These are phyloP conservation scores for Thymus quinquecostatus DNA, from an alignment of 257 asterid species.

Conservation along the genomic window DNA sequence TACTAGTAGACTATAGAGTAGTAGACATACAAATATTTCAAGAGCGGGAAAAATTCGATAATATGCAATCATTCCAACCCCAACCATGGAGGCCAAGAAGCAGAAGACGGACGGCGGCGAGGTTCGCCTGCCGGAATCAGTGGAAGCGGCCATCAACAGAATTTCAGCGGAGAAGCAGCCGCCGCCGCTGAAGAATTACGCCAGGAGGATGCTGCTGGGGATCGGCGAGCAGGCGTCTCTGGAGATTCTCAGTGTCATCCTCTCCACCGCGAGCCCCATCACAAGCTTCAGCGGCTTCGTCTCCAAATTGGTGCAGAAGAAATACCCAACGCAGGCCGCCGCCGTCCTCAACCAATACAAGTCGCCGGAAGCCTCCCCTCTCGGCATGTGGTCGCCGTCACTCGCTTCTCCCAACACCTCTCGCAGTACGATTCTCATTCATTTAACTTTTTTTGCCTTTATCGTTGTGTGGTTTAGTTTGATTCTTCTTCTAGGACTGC, in stretches of 20 bases:
- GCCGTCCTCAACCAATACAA: slow-evolving; percentile 3
- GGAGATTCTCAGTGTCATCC: background rate
- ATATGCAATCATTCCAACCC: too few species aligned
- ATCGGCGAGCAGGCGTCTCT: slow-evolving; percentile 23
- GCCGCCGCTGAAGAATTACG: background rate
- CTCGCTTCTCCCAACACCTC: slow-evolving; percentile 5
- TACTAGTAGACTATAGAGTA: too few species aligned
- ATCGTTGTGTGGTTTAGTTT: background rate
- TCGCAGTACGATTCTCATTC: slow-evolving; percentile 7
- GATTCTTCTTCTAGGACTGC: background rate
- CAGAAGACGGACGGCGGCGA: background rate
- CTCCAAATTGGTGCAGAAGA: background rate
- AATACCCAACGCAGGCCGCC: background rate
- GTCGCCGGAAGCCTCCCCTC: background rate
- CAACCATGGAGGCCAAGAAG: background rate
- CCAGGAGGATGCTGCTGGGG: slow-evolving; percentile 10
- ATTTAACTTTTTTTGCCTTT: background rate
- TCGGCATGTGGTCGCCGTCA: background rate
- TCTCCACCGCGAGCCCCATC: background rate
- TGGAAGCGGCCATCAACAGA: slow-evolving; percentile 15
- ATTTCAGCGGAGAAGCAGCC: background rate
- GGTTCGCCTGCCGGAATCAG: slow-evolving; percentile 21
- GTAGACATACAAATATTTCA: too few species aligned
- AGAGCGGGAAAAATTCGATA: too few species aligned
- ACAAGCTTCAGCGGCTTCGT: slow-evolving; percentile 9